Evolutionary conservation across 805 yeast genomes (phyloP), one percentile per base, ranked within the genome.

Genomic region (Candida coquimbonensis): DNA sequence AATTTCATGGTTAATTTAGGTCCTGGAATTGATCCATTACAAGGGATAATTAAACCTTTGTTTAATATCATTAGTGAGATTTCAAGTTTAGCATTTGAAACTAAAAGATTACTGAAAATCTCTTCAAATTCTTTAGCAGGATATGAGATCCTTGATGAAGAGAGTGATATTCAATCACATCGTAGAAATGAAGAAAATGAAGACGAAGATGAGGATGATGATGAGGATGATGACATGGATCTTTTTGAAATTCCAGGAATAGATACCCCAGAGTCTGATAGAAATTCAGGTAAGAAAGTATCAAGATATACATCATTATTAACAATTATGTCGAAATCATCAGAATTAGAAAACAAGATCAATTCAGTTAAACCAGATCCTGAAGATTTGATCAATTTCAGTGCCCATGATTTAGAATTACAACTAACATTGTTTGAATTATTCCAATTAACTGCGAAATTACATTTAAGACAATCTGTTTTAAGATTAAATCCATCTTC

Each of bases 361-460:
- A 74, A 76, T 44, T 48, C 55, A 2, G 72, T 77, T 9, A 68
- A 68, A 45, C 90, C 90, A 0, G 75, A 75, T 39, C 66, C 71
- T 9, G 57, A 61, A 17, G 79, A 78, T 44, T 57, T 82, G 36
- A 53, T 60, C 7, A 60, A 59, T 14, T 61, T 63, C 25, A 54
- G 67, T 6, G 58, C 67, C 0, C 67, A 68, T 25, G 88, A 84
- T 41, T 63, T 81, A 26, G 83, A 80, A 54, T 65, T 77, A 46
- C 93, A 86, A 56, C 64, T 84, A 42, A 79, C 87, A 1, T 61
- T 84, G 33, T 87, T 86, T 60, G 89, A 83, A 53, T 73, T 80
- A 12, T 81, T 82, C 60, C 87, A 83, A 61, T 58, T 83, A 29
- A 75, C 88, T 16, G 80, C 89, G 1, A 76, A 78, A 52, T 65